These are phyloP conservation scores for Starmerella roubikii DNA, from an alignment of 805 yeast species.

Conservation along the genomic window DNA sequence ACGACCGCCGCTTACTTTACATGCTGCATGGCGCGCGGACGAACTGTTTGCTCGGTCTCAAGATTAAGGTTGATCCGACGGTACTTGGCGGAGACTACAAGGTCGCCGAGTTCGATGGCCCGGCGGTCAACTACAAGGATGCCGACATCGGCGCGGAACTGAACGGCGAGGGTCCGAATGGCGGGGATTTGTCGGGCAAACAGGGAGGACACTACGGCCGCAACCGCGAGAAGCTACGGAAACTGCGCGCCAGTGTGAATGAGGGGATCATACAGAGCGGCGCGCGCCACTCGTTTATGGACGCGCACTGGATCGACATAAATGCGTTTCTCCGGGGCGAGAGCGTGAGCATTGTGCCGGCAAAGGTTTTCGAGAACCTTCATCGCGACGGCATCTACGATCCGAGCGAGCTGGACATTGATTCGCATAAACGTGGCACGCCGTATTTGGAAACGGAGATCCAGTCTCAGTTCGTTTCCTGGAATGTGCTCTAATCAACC, in stretches of 20 bases:
- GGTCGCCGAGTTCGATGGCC: constrained; percentile 30
- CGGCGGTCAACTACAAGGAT: constrained; percentile 31
- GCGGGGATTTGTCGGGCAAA: constrained; percentile 29
- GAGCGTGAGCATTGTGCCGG: background rate
- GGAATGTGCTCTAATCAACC: constrained; percentile 1
- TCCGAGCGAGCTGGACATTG: background rate
- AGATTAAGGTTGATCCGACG: constrained; percentile 37
- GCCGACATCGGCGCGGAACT: constrained; percentile 21
- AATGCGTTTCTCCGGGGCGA: constrained; percentile 9
- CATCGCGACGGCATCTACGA: constrained; percentile 1
- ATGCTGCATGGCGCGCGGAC: constrained; percentile 66
- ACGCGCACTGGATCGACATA: constrained; percentile 7
- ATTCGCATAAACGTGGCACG: constrained; percentile 8
- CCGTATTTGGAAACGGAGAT: constrained; percentile 17
- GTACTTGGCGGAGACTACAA: constrained; percentile 34
- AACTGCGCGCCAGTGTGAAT: constrained; percentile 8
- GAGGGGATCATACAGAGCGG: constrained; percentile 2
- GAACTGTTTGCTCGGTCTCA: constrained; percentile 41
- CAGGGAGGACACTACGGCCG: background rate
- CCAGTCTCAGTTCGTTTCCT: constrained; percentile 10
- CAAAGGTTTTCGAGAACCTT: constrained; percentile 3
- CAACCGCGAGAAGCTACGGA: constrained; percentile 7
- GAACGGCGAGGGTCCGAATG: background rate
- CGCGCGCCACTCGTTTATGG: background rate
- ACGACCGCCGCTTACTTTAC: constrained; percentile 39